Percentiles rank a stretch among this genome's conserved stretches.
Evolutionary conservation across 2,329 filamentous ascomycete genomes (phyloP).

Genomic region (Penicillium oxalicum): DNA sequence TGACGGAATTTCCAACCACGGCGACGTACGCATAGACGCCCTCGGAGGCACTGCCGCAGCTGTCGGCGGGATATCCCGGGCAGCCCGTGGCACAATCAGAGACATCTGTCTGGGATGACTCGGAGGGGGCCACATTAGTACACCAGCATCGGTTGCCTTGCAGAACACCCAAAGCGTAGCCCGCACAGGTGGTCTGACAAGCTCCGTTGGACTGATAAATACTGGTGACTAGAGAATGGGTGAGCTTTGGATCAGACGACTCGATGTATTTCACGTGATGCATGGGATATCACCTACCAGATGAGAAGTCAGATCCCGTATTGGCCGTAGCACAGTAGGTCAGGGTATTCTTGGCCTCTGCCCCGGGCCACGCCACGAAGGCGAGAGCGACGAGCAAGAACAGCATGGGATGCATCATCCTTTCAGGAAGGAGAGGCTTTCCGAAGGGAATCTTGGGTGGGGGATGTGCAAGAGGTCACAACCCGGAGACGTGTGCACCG

Average conservation of each 20-base stretch:
- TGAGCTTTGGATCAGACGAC: conserved; percentile 6
- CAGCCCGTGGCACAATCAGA: conserved; percentile 38
- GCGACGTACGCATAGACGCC: conserved; percentile 42
- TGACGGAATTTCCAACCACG: conserved; percentile 28
- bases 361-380: conserved; percentile 23
- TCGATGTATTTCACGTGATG: not conserved
- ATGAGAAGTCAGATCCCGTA: conserved; percentile 36
- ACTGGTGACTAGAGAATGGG: conserved; percentile 26
- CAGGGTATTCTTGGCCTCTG: conserved; percentile 17
- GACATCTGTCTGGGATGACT: conserved; percentile 25
- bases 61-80: conserved; percentile 44
- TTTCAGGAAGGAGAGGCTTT: too few relatives aligned
- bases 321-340: conserved; percentile 42
- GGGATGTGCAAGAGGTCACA: too few relatives aligned
- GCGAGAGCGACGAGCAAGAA: conserved; percentile 17
- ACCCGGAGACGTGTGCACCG: too few relatives aligned
- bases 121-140: conserved; percentile 41
- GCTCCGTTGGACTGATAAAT: conserved; percentile 44
- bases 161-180: conserved; percentile 43
- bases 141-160: conserved; percentile 47
- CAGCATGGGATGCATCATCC: conserved; percentile 19
- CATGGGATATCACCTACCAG: conserved; percentile 28
- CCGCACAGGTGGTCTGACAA: conserved; percentile 36
- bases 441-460: too few relatives aligned
- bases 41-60: conserved; percentile 38